phyloP scores from a whole-genome alignment of 257 asterid species.

The Asclepias syriaca region DNA sequence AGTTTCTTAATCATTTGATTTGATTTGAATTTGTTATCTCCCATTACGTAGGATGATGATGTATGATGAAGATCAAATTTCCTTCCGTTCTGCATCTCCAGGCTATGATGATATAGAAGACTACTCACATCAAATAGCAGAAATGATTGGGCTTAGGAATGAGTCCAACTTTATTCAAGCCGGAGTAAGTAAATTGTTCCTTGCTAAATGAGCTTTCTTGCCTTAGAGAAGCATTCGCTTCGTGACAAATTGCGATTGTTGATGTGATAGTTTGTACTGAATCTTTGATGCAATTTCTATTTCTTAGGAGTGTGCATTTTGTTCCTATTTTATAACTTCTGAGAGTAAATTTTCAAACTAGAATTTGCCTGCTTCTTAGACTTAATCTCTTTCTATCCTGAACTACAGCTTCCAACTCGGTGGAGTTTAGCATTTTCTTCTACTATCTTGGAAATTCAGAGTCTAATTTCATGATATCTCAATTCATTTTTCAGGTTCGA shows the following conservation, averaged over 20 bases:
- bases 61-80: constrained; percentile 97
- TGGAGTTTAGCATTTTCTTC: not conserved
- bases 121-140: constrained; percentile 97
- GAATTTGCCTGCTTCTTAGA: not conserved
- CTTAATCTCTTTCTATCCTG: not conserved
- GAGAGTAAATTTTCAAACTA: not conserved
- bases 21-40: not conserved
- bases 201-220: constrained; percentile 4
- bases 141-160: constrained; percentile 86
- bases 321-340: not conserved
- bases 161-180: constrained; percentile 79
- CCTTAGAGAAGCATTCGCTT: not conserved
- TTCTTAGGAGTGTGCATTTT: not conserved
- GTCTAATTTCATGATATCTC: constrained; percentile 10
- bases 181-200: constrained; percentile 58
- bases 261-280: not conserved
- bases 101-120: constrained; percentile 90
- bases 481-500: constrained; percentile 56
- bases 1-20: constrained; percentile 4
- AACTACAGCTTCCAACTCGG: not conserved
- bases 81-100: constrained; percentile 82
- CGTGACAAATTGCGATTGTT: not conserved
- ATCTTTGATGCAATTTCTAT: not conserved
- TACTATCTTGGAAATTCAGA: not conserved
- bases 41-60: constrained; percentile 80